Evolutionary conservation across 805 yeast species (phyloP).

Genomic region (Ogataea ramenticola): DNA sequence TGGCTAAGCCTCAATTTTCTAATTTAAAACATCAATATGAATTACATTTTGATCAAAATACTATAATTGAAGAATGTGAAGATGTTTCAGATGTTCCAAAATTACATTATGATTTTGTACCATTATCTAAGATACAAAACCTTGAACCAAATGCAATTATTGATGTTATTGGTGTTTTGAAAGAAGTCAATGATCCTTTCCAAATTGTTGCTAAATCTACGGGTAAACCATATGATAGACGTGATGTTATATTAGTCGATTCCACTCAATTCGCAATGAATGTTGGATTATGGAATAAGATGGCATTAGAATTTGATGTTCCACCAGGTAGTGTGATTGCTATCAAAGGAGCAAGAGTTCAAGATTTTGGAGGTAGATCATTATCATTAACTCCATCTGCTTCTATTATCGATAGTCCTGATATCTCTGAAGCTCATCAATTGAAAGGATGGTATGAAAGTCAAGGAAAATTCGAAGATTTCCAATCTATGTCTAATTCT

Average conservation of each 20-base stretch:
- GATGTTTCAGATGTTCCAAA: conserved; percentile 65
- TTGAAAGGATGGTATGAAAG: conserved; percentile 94
- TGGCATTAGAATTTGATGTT: conserved; percentile 68
- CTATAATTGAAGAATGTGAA: conserved; percentile 61
- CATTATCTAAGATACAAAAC: conserved; percentile 56
- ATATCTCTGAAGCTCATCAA: conserved; percentile 77
- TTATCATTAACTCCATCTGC: conserved; percentile 78
- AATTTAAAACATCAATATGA: conserved; percentile 85
- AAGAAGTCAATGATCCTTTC: conserved; percentile 64
- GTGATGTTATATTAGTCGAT: conserved; percentile 84
- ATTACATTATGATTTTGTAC: conserved; percentile 67
- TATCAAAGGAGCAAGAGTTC: conserved; percentile 81
- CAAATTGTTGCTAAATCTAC: conserved; percentile 81
- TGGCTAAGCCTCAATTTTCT: conserved; percentile 81
- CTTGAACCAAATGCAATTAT: conserved; percentile 65
- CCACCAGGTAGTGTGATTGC: conserved; percentile 84
- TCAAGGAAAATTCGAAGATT: conserved; percentile 57
- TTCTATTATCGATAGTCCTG: conserved; percentile 74
- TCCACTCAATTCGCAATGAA: conserved; percentile 67
- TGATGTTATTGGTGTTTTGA: conserved; percentile 84
- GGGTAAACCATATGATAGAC: conserved; percentile 87
- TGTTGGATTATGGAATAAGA: conserved; percentile 86
- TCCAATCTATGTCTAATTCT: conserved; percentile 56
- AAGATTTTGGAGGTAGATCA: conserved; percentile 82
- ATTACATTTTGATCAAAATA: conserved; percentile 71